Conservation (phyloP, 2,329 filamentous ascomycete species). For the Kalaharituber pfeilii region DNA sequence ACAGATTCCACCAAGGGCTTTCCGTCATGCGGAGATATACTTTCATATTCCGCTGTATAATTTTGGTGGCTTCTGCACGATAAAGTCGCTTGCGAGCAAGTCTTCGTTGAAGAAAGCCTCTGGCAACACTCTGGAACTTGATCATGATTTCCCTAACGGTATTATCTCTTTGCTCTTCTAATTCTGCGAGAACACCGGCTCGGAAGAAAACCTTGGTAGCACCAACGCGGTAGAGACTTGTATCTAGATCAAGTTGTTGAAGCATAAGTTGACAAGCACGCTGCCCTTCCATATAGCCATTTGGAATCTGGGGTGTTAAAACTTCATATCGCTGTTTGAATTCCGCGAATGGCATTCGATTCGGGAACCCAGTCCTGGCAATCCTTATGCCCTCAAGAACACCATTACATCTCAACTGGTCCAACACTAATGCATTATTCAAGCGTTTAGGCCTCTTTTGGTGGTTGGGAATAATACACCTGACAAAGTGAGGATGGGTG, state of each 20-base stretch:
- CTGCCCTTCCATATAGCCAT: constrained; percentile 80
- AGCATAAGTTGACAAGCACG: constrained; percentile 70
- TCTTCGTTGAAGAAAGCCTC: constrained; percentile 75
- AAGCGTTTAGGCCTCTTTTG: constrained; percentile 93
- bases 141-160: constrained; percentile 89
- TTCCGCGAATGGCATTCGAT: constrained; percentile 76
- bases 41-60: constrained; percentile 87
- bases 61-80: constrained; percentile 78
- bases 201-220: constrained; percentile 97
- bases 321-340: constrained; percentile 95
- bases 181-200: constrained; percentile 81
- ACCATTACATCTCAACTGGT: constrained; percentile 96
- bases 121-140: constrained; percentile 76
- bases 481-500: constrained; percentile 94
- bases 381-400: constrained; percentile 97
- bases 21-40: constrained; percentile 77
- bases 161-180: constrained; percentile 87
- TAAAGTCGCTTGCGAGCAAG: constrained; percentile 87
- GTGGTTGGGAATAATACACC: constrained; percentile 94
- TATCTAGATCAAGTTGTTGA: constrained; percentile 72
- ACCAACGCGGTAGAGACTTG: constrained; percentile 74
- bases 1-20: constrained; percentile 94
- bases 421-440: constrained; percentile 76
- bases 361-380: constrained; percentile 90
- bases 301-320: constrained; percentile 72